Conservation (phyloP, 345 rosid species). For the Ailanthus altissimus region DNA sequence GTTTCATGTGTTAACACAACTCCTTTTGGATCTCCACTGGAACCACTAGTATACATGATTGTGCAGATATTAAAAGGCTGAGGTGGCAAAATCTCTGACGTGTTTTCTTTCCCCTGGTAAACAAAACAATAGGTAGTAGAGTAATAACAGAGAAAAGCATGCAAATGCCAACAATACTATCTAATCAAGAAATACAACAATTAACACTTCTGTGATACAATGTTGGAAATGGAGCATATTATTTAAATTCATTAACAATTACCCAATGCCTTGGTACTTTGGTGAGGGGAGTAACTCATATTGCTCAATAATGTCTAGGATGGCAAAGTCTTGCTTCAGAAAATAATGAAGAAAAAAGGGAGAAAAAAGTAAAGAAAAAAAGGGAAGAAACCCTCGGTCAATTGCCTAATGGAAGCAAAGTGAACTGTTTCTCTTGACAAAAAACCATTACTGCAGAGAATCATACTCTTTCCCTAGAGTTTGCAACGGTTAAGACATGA, state of each 20-base stretch:
- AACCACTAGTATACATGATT: slow-evolving; percentile 96
- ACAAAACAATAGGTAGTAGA: slow-evolving; percentile 4
- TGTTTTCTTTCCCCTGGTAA: slow-evolving; percentile 66
- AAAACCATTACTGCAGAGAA: background rate
- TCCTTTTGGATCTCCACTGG: slow-evolving; percentile 98
- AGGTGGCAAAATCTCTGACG: slow-evolving; percentile 57
- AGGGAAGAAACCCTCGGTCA: too few species aligned
- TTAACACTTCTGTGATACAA: too few species aligned
- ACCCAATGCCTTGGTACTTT: background rate
- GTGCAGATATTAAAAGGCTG: slow-evolving; percentile 72
- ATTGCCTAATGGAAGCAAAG: background rate
- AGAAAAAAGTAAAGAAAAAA: too few species aligned
- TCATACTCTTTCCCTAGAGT: background rate
- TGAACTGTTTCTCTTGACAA: too few species aligned
- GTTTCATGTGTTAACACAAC: slow-evolving; percentile 89
- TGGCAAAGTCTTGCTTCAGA: too few species aligned
- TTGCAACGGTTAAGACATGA: background rate
- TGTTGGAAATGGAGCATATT: background rate
- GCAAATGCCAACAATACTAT: background rate
- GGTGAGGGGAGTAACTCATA: too few species aligned
- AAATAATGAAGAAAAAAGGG: too few species aligned
- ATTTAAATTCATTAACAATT: background rate
- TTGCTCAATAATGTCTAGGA: too few species aligned
- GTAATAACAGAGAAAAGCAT: background rate
- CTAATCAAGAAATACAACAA: background rate